phyloP scores from a whole-genome alignment of 164 flowering plant species.

The Umbilicus rupestris region DNA sequence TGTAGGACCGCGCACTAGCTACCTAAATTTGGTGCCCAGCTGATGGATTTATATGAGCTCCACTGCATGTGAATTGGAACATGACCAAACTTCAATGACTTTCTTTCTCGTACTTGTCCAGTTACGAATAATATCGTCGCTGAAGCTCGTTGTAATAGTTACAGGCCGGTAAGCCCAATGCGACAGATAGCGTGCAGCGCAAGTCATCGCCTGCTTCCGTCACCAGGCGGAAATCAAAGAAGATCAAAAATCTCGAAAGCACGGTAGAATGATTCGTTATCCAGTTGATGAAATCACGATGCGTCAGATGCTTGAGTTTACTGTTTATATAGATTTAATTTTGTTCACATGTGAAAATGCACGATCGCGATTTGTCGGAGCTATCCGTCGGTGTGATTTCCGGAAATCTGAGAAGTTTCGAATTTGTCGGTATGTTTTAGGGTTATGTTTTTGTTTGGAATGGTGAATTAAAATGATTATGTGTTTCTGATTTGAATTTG shows the following conservation, averaged over 20 bases:
- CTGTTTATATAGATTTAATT: neutral
- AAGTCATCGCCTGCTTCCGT: neutral
- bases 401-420: neutral
- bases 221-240: neutral
- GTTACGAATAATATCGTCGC: neutral
- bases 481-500: too few relatives aligned
- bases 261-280: slow-evolving; percentile 7
- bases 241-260: neutral
- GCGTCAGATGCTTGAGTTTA: neutral
- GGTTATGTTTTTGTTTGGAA: neutral
- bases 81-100: too few relatives aligned
- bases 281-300: slow-evolving; percentile 1
- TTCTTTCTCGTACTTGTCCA: too few relatives aligned
- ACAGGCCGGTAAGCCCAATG: neutral
- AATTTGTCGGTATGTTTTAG: neutral
- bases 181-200: neutral
- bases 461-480: too few relatives aligned
- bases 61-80: too few relatives aligned
- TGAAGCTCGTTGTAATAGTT: too few relatives aligned
- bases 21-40: too few relatives aligned
- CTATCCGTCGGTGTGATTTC: neutral
- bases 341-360: neutral
- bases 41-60: too few relatives aligned
- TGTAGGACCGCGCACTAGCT: too few relatives aligned
- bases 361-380: neutral